Conservation (phyloP, 345 rosid species). For the Eucalyptus albens region DNA sequence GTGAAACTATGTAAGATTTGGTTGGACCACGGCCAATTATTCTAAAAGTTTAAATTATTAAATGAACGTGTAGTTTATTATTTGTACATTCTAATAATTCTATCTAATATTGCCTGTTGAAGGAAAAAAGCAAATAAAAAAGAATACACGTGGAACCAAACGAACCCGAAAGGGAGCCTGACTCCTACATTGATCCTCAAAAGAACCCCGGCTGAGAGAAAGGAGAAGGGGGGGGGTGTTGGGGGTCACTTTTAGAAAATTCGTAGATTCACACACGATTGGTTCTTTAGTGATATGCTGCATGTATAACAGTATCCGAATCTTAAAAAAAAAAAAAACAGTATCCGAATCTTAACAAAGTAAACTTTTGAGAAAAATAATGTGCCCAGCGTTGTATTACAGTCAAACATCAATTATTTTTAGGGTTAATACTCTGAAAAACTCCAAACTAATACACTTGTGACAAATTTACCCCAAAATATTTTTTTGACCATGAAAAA, state of each 20-base stretch:
- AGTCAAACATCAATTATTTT: not conserved
- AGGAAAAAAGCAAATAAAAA: no score
- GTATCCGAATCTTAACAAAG: not conserved
- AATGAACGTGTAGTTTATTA: no score
- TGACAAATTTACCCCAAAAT: no score
- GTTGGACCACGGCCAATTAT: accelerated
- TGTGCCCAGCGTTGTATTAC: not conserved
- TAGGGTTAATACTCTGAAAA: no score
- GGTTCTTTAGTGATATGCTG: not conserved
- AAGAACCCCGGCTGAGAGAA: no score
- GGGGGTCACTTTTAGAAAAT: not conserved
- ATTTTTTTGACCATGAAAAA: no score
- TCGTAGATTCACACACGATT: not conserved
- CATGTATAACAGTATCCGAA: not conserved
- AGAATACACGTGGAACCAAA: not conserved
- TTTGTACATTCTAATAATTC: no score
- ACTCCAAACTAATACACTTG: no score
- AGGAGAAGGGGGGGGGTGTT: no score
- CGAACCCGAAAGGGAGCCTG: not conserved
- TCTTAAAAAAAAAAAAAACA: not conserved
- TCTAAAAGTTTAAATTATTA: no score
- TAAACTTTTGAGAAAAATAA: not conserved
- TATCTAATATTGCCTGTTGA: not conserved
- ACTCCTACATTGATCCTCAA: not conserved
- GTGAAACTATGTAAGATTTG: no score